Percentiles rank a stretch among this genome's conserved stretches.
Conservation (phyloP, 176 grass and related monocot species). For the Oryza punctata region DNA sequence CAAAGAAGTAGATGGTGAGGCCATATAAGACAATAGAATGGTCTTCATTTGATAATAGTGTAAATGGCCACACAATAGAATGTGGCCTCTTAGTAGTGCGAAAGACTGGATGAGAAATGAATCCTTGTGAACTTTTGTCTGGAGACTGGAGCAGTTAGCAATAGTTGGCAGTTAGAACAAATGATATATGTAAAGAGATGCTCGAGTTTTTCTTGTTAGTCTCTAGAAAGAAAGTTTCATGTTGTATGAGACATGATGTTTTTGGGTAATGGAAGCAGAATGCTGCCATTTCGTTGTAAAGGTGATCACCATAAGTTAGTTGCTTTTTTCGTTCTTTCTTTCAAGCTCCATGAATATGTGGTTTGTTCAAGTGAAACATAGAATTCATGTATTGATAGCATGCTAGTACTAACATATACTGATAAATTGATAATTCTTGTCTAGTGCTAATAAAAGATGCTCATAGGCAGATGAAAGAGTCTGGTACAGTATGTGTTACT, state of each 20-base stretch:
- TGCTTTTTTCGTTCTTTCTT: not conserved
- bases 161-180: constrained; percentile 15
- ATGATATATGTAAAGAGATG: constrained; percentile 2
- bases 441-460: too few species aligned
- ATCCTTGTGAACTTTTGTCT: constrained; percentile 12
- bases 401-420: not conserved
- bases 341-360: not conserved
- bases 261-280: not conserved
- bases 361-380: not conserved
- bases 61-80: constrained; percentile 5
- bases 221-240: not conserved
- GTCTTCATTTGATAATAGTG: constrained; percentile 17
- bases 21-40: constrained; percentile 34
- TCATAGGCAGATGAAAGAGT: too few species aligned
- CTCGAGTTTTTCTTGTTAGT: not conserved
- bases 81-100: constrained; percentile 10
- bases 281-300: constrained; percentile 1
- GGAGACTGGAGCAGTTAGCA: not conserved
- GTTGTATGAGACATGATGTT: not conserved
- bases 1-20: constrained; percentile 33
- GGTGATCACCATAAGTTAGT: not conserved
- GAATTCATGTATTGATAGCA: not conserved
- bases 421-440: not conserved
- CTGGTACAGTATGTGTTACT: too few species aligned
- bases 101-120: not conserved